Evolutionary conservation across 2,329 filamentous ascomycete species (phyloP), one percentile per base, ranked within the genome.

Genomic region (Penicillium polonicum): DNA sequence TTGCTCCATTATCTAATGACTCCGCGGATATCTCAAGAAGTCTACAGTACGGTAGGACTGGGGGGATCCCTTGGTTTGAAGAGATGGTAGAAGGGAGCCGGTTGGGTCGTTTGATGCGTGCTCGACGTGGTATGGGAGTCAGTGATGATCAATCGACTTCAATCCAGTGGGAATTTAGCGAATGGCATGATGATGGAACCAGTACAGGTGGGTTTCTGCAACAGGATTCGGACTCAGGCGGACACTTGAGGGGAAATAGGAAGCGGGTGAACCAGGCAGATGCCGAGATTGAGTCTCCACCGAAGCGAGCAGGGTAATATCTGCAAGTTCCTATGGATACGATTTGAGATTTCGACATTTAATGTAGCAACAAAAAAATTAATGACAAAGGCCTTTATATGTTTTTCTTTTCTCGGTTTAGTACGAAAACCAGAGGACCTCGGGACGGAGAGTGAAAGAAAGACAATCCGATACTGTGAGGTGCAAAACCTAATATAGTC

Each of bases 1-100:
- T 67, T 39, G 59, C 69, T 31, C 64, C 70, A 2, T 60, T 70
- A 7, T 52, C 58, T 36, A 51, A 38, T 10, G 46, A 54, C 21
- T 58, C 63, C 41, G 60, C 67, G 36, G 60, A 56, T 25, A 36
- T 74, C 15, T 65, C 73, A 17, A 70, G 73, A 36, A 74, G 67
- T 53, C 72, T 74, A 55, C 60, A 79, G 66, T 67, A 67, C 5
- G 74, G 76, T 15, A 71, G 66, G 2, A 57, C 75, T 3, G 73
- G 75, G n/a, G 88, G 88, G 3, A 82, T 93, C 29, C 89, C 91
- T 0, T 96, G 91, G 90, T 93, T 96, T 65, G 90, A 96, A 66
- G 84, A 85, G 62, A 82, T 96, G 80, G 83, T 95, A 3, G 84
- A 90, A 67, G 88, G 91, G 53, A 92, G 90, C 64, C 81, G 81